phyloP scores from a whole-genome alignment of 73 alveolate species.

The Diophrys sp. region DNA sequence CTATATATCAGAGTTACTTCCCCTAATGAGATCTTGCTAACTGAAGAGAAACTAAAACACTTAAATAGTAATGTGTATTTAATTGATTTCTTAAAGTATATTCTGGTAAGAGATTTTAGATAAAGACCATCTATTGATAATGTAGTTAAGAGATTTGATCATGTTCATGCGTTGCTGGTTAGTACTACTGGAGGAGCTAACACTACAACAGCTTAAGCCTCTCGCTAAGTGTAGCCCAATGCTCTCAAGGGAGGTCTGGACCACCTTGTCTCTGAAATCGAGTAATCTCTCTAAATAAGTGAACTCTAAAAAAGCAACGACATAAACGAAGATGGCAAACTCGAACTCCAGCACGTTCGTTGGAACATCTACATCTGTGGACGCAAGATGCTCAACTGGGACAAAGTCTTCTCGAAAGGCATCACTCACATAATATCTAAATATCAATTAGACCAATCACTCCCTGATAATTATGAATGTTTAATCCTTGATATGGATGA shows the following conservation, averaged over 20 bases:
- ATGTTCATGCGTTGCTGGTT: slow-evolving; percentile 95
- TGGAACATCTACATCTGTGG: slow-evolving; percentile 32
- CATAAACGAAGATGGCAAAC: not conserved
- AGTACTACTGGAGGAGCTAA: slow-evolving; percentile 67
- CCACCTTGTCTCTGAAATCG: not conserved
- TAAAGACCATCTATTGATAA: slow-evolving; percentile 94
- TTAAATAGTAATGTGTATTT: slow-evolving; percentile 87
- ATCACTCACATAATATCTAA: slow-evolving; percentile 77
- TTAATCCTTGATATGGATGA: slow-evolving; percentile 34
- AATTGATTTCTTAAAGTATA: slow-evolving; percentile 92
- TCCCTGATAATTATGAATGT: slow-evolving; percentile 20
- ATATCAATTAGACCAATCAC: slow-evolving; percentile 21
- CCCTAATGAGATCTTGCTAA: slow-evolving; percentile 81
- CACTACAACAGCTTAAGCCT: slow-evolving; percentile 51
- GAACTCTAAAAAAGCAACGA: slow-evolving; percentile 31
- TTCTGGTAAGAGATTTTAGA: slow-evolving; percentile 92
- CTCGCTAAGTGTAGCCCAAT: slow-evolving; percentile 34
- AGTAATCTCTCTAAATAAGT: slow-evolving; percentile 37
- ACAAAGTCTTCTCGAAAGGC: slow-evolving; percentile 54
- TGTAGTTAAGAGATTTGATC: slow-evolving; percentile 96
- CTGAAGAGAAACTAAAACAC: slow-evolving; percentile 77
- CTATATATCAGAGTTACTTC: slow-evolving; percentile 78
- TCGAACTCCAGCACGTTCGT: not conserved
- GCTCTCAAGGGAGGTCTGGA: not conserved
- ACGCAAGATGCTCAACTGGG: slow-evolving; percentile 41